A percentile compares a stretch with the other conserved stretches of the same genome.
These are phyloP conservation scores for Hyphodiscus hymeniophilus DNA, from an alignment of 495 filamentous ascomycete species.

Conservation along the genomic window DNA sequence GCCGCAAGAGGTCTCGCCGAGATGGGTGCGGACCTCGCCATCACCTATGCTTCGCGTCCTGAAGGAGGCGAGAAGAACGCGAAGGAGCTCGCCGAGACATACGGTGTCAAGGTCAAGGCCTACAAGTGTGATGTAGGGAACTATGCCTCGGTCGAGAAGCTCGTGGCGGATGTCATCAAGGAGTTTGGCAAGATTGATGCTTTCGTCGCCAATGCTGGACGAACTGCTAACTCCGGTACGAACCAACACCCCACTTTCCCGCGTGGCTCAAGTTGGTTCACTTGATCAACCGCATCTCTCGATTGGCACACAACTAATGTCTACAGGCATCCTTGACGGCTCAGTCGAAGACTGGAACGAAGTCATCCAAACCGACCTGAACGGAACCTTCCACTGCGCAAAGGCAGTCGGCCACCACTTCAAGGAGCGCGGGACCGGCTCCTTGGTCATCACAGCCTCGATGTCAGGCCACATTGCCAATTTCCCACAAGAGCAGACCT, in stretches of 20 bases:
- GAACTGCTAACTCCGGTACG: slow-evolving; percentile 48
- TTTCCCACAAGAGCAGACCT: slow-evolving; percentile 70
- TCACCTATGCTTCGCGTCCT: slow-evolving; percentile 56
- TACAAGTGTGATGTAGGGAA: slow-evolving; percentile 51
- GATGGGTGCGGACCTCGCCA: slow-evolving; percentile 61
- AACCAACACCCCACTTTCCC: no score
- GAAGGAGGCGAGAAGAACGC: slow-evolving; percentile 58
- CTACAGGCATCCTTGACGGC: slow-evolving; percentile 46
- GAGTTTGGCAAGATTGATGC: slow-evolving; percentile 60
- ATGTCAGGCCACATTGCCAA: slow-evolving; percentile 68
- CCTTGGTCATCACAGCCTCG: slow-evolving; percentile 54
- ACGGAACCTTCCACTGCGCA: slow-evolving; percentile 60
- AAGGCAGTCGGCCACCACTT: slow-evolving; percentile 58
- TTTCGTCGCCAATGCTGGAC: slow-evolving; percentile 63
- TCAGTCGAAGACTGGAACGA: slow-evolving; percentile 58
- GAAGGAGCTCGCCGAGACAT: slow-evolving; percentile 45
- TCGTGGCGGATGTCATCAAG: slow-evolving; percentile 44
- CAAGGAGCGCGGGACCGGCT: slow-evolving; percentile 51
- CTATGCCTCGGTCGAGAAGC: slow-evolving; percentile 41
- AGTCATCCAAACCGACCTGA: slow-evolving; percentile 57
- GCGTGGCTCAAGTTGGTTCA: no score
- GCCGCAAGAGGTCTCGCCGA: slow-evolving; percentile 65
- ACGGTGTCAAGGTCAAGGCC: slow-evolving; percentile 59
- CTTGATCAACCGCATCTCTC: no score
- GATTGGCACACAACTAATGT: no score